phyloP scores from a whole-genome alignment of 2,329 filamentous ascomycete genomes.

The Dactylonectria macrodidyma region DNA sequence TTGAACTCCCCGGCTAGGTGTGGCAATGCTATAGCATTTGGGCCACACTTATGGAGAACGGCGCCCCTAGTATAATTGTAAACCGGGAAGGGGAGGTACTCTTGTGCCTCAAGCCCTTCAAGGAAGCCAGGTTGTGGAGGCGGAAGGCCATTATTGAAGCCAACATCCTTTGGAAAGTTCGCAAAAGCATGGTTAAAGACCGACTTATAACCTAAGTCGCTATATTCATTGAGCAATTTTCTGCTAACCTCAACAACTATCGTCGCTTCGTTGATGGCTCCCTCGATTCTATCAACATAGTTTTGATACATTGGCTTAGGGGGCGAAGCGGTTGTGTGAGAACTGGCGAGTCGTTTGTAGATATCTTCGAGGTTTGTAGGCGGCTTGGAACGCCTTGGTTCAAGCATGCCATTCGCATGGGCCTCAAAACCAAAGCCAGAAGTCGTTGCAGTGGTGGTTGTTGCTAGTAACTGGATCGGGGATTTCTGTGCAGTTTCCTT shows the following conservation, averaged over 20 bases:
- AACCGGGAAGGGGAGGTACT: constrained; percentile 30
- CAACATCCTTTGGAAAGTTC: constrained; percentile 42
- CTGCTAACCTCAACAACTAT: not conserved
- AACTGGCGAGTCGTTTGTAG: too few relatives aligned
- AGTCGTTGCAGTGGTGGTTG: not conserved
- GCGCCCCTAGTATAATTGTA: constrained; percentile 32
- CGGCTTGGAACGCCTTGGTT: too few relatives aligned
- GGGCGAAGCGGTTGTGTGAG: too few relatives aligned
- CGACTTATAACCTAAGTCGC: constrained; percentile 12
- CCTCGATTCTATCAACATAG: too few relatives aligned
- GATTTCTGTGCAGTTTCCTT: not conserved
- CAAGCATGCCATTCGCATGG: too few relatives aligned
- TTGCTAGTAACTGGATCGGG: not conserved
- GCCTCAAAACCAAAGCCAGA: not conserved
- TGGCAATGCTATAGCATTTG: constrained; percentile 42
- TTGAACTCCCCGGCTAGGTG: constrained; percentile 49
- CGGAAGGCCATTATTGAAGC: constrained; percentile 48
- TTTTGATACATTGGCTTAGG: too few relatives aligned
- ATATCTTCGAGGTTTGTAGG: too few relatives aligned
- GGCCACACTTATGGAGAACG: constrained; percentile 36
- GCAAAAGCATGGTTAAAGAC: constrained; percentile 34
- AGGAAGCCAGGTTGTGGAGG: constrained; percentile 48
- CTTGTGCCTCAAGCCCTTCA: constrained; percentile 39
- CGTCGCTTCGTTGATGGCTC: not conserved
- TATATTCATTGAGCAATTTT: constrained; percentile 39